Evolutionary conservation across 164 flowering plant species (phyloP).

Genomic region (Chloranthus sessilifolius): DNA sequence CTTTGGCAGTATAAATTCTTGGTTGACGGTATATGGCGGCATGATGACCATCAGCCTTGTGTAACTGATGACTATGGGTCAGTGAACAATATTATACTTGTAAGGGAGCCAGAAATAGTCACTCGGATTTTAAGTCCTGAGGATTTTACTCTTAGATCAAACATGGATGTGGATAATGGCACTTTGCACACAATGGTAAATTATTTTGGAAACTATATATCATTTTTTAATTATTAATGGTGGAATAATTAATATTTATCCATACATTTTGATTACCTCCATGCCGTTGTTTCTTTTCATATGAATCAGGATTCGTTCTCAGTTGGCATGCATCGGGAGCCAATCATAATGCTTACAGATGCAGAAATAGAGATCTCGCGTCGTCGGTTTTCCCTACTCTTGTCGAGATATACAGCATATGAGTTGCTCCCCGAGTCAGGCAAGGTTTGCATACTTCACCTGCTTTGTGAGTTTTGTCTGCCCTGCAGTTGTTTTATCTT

Average conservation of each 20-base stretch:
- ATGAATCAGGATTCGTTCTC: conserved; percentile 25
- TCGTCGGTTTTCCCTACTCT: conserved; percentile 21
- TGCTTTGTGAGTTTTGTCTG: conserved; percentile 4
- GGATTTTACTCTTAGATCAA: conserved; percentile 10
- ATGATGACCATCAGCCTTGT: conserved; percentile 26
- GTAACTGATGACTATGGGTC: conserved; percentile 27
- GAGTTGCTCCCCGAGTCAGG: conserved; percentile 73
- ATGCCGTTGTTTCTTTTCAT: conserved; percentile 5
- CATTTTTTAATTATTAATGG: too few species aligned
- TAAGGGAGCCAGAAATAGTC: conserved; percentile 20
- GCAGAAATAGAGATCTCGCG: conserved; percentile 22
- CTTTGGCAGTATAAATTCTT: conserved; percentile 40
- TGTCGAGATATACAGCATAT: conserved; percentile 36
- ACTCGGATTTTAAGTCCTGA: conserved; percentile 15
- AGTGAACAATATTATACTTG: conserved; percentile 29
- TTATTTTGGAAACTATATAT: not conserved
- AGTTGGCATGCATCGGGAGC: conserved; percentile 18
- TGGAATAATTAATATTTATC: not conserved
- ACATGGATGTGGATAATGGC: conserved; percentile 22
- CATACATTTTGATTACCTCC: conserved; percentile 2
- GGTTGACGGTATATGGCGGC: conserved; percentile 45
- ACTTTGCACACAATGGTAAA: conserved; percentile 13
- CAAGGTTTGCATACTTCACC: conserved; percentile 63
- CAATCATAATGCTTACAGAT: conserved; percentile 18
- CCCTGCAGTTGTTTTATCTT: conserved; percentile 3